Evolutionary conservation across 164 flowering plant genomes (phyloP).

Genomic region (Platanus orientalis): DNA sequence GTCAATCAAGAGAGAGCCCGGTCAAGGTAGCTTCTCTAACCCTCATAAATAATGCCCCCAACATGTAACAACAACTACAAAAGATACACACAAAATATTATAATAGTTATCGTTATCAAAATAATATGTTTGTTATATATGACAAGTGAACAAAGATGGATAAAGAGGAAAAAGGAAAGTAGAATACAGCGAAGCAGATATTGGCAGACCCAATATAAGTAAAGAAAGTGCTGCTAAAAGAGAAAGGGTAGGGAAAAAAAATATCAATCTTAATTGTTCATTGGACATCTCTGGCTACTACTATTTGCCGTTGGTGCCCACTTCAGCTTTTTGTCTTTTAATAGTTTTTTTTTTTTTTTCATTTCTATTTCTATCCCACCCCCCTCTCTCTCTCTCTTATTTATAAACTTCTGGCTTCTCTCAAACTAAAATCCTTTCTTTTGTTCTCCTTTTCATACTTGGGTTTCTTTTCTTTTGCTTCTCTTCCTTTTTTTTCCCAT

Average conservation of each 20-base stretch:
- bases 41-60: no score
- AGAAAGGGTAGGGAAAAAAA: conserved; percentile 18
- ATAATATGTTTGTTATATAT: no score
- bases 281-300: conserved; percentile 31
- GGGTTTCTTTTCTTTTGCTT: conserved; percentile 8
- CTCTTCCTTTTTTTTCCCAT: conserved; percentile 19
- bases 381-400: conserved; percentile 5
- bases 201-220: conserved; percentile 14
- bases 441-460: background rate
- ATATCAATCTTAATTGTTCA: conserved; percentile 22
- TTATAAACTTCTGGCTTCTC: background rate
- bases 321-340: conserved; percentile 12
- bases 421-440: no score
- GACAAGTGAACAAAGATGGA: conserved; percentile 6
- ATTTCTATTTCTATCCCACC: background rate
- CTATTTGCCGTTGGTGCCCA: conserved; percentile 17
- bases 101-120: background rate
- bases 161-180: conserved; percentile 23
- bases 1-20: background rate
- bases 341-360: background rate
- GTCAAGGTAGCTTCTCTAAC: background rate
- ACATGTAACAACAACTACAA: no score
- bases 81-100: background rate
- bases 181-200: conserved; percentile 62
- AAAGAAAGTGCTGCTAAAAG: conserved; percentile 9